Evolutionary conservation across 768 basidiomycete species (phyloP).

Genomic region (Naganishia friedmannii): DNA sequence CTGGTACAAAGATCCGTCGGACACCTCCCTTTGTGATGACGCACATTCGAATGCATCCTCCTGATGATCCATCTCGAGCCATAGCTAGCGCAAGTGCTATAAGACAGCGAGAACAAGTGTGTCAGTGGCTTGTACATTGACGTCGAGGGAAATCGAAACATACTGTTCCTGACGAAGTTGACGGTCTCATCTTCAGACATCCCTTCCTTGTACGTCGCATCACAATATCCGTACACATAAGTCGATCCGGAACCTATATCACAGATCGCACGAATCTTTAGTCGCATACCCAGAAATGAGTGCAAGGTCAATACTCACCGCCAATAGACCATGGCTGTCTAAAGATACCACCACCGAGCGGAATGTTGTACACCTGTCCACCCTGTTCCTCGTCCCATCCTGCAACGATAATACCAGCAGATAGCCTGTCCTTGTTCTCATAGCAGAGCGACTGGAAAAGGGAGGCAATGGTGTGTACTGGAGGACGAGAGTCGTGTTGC

Average conservation of each 20-base stretch:
- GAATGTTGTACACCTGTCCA: constrained; percentile 93
- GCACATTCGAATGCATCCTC: constrained; percentile 94
- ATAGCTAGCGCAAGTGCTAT: constrained; percentile 89
- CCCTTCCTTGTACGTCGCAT: constrained; percentile 92
- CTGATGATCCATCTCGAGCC: constrained; percentile 96
- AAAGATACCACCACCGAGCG: constrained; percentile 93
- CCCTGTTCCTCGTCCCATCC: constrained; percentile 93
- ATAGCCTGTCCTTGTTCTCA: constrained; percentile 81
- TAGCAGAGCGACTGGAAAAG: constrained; percentile 86
- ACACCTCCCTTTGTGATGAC: constrained; percentile 91
- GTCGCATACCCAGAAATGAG: neutral
- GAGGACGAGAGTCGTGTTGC: constrained; percentile 63
- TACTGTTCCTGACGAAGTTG: constrained; percentile 93
- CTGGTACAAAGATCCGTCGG: constrained; percentile 87
- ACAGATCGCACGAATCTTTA: neutral
- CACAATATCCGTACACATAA: constrained; percentile 98
- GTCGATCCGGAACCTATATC: constrained; percentile 82
- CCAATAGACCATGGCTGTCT: constrained; percentile 98
- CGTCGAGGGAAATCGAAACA: constrained; percentile 49
- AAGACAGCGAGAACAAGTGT: neutral
- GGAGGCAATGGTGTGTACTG: constrained; percentile 76
- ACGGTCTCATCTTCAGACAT: constrained; percentile 87
- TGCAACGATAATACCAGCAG: constrained; percentile 93
- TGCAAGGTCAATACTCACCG: constrained; percentile 57
- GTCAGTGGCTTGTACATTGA: constrained; percentile 15